Base-by-base conservation (phyloP, 305 asterid genomes). In the Striga hermonthica region DNA sequence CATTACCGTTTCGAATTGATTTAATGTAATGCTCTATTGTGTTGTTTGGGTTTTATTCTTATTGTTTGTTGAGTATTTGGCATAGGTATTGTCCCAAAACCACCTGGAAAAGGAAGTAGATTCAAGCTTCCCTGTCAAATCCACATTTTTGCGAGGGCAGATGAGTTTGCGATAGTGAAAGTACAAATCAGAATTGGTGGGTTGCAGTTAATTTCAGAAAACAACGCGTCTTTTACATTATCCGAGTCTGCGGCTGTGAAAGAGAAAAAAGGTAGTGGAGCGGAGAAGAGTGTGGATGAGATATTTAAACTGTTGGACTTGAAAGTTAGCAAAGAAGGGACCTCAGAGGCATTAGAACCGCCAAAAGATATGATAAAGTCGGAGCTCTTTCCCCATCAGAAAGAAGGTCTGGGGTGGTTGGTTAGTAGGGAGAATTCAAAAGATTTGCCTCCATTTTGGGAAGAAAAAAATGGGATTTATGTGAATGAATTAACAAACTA, bases 361-460 rank as follows among this genome's bases (percentile, higher is more conserved):
- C 97, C 96, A 6, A 78, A 79, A 71, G 65, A 75, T 49, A 71
- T 85, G 60, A 82, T 93, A 61, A 82, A 70, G 53, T 76, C 99
- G 0, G 80, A 85, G 72, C 95, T 93, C 68, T 82, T 88, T 69
- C 41, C 66, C 40, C 97, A 93, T 82, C 99, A 93, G 74, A 90
- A 86, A 78, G 95, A 88, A 76, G 99, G 89, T 40, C 66, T 93
- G 49, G 82, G 88, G 39, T 93, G 99, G 99, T 75, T 93, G 65
- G 80, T 83, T 54, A 81, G 87, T 61, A 74, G 95, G 85, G 99
- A 93, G 77, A 90, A 69, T 67, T 83, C 95, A 7, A 67, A 54
- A 4, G 88, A 86, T 7, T 75, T 93, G 76, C 97, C 99, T 48
- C 95, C 96, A 9, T 93, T 93, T 75, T 93, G 99, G 99, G 86